phyloP scores from a whole-genome alignment of 768 basidiomycete species.

The Russula virescens region DNA sequence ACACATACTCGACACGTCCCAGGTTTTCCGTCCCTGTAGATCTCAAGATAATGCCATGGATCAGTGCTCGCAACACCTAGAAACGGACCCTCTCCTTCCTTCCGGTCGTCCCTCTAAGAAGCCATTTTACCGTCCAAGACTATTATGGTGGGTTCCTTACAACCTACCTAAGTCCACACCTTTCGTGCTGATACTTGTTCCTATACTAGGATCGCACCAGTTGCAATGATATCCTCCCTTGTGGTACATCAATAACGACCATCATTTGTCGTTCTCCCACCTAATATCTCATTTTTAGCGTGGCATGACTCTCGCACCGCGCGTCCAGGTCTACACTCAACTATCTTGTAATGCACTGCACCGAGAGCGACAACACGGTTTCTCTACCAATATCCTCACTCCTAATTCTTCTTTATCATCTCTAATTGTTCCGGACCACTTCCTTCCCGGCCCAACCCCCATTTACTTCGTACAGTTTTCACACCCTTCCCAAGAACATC shows the following conservation, averaged over 20 bases:
- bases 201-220: slow-evolving; percentile 60
- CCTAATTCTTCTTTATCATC: slow-evolving; percentile 2
- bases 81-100: slow-evolving; percentile 21
- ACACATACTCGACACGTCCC: too few species aligned
- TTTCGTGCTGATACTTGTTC: neutral
- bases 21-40: neutral
- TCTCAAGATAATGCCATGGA: slow-evolving; percentile 16
- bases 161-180: neutral
- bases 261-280: neutral
- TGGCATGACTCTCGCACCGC: slow-evolving; percentile 72
- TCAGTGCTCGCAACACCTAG: neutral
- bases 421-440: neutral
- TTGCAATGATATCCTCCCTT: slow-evolving; percentile 58
- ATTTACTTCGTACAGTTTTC: slow-evolving; percentile 15
- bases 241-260: slow-evolving; percentile 42
- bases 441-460: neutral
- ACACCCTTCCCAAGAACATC: slow-evolving; percentile 24
- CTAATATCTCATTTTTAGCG: slow-evolving; percentile 42
- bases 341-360: slow-evolving; percentile 63
- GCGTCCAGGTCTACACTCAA: slow-evolving; percentile 74
- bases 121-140: slow-evolving; percentile 46
- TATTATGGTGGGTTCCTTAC: slow-evolving; percentile 36
- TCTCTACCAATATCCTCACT: slow-evolving; percentile 13
- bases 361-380: slow-evolving; percentile 38
- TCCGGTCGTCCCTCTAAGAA: slow-evolving; percentile 31